Evolutionary conservation across 179 eudicot genomes (phyloP).

Genomic region (Silene noctiflora): DNA sequence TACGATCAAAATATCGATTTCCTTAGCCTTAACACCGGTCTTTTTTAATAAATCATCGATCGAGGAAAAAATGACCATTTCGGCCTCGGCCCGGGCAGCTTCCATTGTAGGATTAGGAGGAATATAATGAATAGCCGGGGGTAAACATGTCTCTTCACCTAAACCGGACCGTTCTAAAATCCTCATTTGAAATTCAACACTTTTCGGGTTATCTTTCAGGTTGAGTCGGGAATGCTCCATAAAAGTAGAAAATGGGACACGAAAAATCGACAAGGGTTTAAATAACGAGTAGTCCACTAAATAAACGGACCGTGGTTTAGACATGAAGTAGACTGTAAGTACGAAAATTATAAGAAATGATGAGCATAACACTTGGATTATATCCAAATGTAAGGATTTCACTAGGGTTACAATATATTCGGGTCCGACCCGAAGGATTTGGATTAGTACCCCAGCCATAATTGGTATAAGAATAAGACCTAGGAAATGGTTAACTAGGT

Average conservation of each 20-base stretch:
- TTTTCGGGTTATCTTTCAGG: conserved; percentile 47
- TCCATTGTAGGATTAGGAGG: conserved; percentile 71
- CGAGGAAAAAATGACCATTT: conserved; percentile 51
- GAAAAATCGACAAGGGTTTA: conserved; percentile 46
- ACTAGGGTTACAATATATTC: conserved; percentile 27
- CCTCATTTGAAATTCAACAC: conserved; percentile 67
- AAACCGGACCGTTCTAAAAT: conserved; percentile 73
- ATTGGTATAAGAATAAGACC: conserved; percentile 41
- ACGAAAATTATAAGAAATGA: conserved; percentile 44
- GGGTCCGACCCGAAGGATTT: conserved; percentile 48
- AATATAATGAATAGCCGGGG: conserved; percentile 64
- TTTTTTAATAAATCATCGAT: conserved; percentile 50
- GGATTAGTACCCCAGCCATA: conserved; percentile 31
- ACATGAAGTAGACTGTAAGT: conserved; percentile 56
- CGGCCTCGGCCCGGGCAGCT: conserved; percentile 55
- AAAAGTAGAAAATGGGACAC: conserved; percentile 71
- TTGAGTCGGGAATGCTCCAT: conserved; percentile 65
- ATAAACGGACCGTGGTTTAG: conserved; percentile 60
- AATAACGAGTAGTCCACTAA: conserved; percentile 66
- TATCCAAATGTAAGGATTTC: conserved; percentile 36
- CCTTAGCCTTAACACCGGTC: conserved; percentile 50
- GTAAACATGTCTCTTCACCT: conserved; percentile 74
- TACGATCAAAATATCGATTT: conserved; percentile 65
- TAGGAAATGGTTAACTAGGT: conserved; percentile 57
- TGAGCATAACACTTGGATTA: conserved; percentile 40